Conservation (phyloP, 108 stramenopile species). For the Skeletonema marinoi region DNA sequence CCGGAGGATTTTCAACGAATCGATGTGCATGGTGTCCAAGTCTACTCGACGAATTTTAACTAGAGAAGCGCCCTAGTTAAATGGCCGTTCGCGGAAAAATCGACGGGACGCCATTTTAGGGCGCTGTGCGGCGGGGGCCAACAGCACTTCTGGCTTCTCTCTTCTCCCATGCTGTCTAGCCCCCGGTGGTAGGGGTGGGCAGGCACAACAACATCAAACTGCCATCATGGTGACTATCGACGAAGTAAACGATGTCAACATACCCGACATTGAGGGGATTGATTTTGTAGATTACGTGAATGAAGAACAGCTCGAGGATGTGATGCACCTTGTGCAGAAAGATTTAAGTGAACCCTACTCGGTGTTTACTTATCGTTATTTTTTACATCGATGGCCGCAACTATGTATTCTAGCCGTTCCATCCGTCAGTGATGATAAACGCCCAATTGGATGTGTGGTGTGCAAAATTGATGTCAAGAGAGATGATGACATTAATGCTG, state of each 20-base stretch:
- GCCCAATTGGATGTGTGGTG: slow-evolving; percentile 87
- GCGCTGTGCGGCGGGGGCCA: no score
- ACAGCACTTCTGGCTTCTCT: no score
- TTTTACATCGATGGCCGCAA: slow-evolving; percentile 81
- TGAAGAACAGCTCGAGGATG: slow-evolving; percentile 77
- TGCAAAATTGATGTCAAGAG: slow-evolving; percentile 72
- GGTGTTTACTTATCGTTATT: slow-evolving; percentile 90
- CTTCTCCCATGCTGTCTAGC: no score
- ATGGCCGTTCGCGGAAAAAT: no score
- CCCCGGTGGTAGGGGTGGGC: no score
- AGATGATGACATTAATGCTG: slow-evolving; percentile 22
- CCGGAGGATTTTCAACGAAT: no score
- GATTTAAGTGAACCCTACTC: slow-evolving; percentile 91
- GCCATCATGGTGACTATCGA: neutral
- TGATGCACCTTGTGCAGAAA: slow-evolving; percentile 73
- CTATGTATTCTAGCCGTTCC: slow-evolving; percentile 84
- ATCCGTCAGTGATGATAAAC: slow-evolving; percentile 19
- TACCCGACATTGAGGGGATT: slow-evolving; percentile 59
- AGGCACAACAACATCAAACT: no score
- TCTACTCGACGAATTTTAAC: no score
- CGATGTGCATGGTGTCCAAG: no score
- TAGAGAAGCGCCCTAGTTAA: no score
- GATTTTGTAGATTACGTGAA: slow-evolving; percentile 76
- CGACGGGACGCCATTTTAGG: no score
- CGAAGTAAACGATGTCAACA: neutral